These are phyloP conservation scores for Trichosporon ovoides DNA, from an alignment of 1,284 basidiomycete species.

Conservation along the genomic window DNA sequence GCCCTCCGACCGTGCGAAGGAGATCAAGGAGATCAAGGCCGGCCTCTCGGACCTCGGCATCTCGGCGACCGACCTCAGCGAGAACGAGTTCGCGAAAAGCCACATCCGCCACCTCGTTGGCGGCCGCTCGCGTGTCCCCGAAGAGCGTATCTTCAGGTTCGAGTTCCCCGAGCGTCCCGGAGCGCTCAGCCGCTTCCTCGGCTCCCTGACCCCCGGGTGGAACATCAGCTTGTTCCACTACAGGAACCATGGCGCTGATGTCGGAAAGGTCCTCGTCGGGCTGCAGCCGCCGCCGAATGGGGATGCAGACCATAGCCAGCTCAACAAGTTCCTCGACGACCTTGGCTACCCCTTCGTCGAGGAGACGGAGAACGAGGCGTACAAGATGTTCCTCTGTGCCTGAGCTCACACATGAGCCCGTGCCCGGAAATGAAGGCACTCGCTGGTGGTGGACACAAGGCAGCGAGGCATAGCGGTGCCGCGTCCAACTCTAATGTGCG, in stretches of 20 bases:
- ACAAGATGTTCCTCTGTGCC: slow-evolving; percentile 62
- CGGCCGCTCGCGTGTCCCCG: slow-evolving; percentile 64
- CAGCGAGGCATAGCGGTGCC: too few species aligned
- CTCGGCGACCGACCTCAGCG: slow-evolving; percentile 80
- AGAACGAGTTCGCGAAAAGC: slow-evolving; percentile 92
- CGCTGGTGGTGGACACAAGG: too few species aligned
- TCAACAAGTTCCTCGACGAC: slow-evolving; percentile 68
- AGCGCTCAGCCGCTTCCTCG: slow-evolving; percentile 82
- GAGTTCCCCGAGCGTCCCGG: slow-evolving; percentile 96
- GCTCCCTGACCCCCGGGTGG: slow-evolving; percentile 76
- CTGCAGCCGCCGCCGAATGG: slow-evolving; percentile 72
- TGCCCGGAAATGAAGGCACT: too few species aligned
- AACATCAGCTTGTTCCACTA: slow-evolving; percentile 98
- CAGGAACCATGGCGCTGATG: slow-evolving; percentile 90
- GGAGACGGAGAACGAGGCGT: slow-evolving; percentile 86
- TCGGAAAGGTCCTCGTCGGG: slow-evolving; percentile 86
- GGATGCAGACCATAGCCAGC: slow-evolving; percentile 57
- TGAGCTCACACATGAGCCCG: too few species aligned
- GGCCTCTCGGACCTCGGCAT: slow-evolving; percentile 65
- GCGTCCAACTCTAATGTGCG: too few species aligned
- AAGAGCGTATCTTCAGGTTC: slow-evolving; percentile 91
- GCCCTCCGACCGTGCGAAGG: slow-evolving; percentile 56
- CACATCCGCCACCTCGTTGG: slow-evolving; percentile 94
- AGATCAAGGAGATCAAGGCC: slow-evolving; percentile 63
- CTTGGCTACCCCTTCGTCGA: slow-evolving; percentile 86